Percentiles rank a stretch among this genome's conserved stretches.
Conservation (phyloP, 2,329 filamentous ascomycete genomes). For the Lecanosticta acicola region DNA sequence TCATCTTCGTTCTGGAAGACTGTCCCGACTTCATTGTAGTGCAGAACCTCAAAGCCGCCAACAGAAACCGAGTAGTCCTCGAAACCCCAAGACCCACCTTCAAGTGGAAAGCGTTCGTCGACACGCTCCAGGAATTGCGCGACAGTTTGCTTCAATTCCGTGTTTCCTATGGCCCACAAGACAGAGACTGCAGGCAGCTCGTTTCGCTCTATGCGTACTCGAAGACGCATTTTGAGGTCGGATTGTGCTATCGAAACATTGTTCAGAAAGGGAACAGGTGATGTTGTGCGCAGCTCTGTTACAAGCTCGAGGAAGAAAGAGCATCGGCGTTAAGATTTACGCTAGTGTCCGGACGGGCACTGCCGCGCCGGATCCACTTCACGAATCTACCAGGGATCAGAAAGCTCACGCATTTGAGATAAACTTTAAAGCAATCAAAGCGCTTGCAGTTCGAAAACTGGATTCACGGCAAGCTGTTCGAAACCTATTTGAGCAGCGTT, state of each 20-base stretch:
- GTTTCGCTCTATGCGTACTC: constrained; percentile 66
- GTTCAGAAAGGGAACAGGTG: not conserved
- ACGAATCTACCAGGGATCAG: too few species aligned
- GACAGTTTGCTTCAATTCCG: constrained; percentile 50
- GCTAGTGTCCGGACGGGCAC: not conserved
- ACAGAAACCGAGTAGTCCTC: constrained; percentile 88
- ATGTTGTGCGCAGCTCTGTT: not conserved
- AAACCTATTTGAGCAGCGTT: too few species aligned
- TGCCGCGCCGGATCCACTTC: not conserved
- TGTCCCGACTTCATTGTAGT: constrained; percentile 67
- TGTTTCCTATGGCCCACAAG: constrained; percentile 59
- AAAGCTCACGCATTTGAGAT: too few species aligned
- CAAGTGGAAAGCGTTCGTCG: constrained; percentile 74
- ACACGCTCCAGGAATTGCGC: constrained; percentile 71
- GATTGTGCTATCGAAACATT: not conserved
- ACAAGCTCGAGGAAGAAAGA: not conserved
- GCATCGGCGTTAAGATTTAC: not conserved
- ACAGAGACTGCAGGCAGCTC: constrained; percentile 66
- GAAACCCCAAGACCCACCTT: constrained; percentile 74
- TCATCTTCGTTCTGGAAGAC: constrained; percentile 79
- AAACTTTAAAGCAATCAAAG: too few species aligned
- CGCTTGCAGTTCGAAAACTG: too few species aligned
- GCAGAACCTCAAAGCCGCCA: constrained; percentile 73
- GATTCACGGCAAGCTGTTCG: too few species aligned
- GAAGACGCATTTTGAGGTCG: constrained; percentile 57